A percentile compares a stretch with the other conserved stretches of the same genome.
Conservation (phyloP, 495 filamentous ascomycete species). For the Penicillium subrubescens region DNA sequence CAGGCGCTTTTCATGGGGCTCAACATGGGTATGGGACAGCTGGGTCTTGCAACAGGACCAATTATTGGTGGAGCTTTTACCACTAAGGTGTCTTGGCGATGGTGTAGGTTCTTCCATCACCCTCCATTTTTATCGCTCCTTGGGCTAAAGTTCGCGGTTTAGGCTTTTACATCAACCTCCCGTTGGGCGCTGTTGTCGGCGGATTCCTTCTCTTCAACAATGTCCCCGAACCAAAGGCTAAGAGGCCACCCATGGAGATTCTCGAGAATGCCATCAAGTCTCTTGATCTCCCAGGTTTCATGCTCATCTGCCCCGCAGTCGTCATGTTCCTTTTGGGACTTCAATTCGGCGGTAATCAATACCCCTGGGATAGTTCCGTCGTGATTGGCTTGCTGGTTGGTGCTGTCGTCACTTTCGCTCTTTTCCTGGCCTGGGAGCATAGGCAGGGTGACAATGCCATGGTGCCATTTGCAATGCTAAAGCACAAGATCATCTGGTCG, state of each 20-base stretch:
- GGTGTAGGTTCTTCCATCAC: slow-evolving; percentile 25
- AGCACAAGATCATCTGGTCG: slow-evolving; percentile 56
- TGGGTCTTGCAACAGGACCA: slow-evolving; percentile 32
- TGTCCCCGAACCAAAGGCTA: slow-evolving; percentile 10
- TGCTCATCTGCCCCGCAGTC: slow-evolving; percentile 36
- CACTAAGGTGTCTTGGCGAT: slow-evolving; percentile 34
- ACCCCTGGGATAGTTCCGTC: slow-evolving; percentile 56
- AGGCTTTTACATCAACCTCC: slow-evolving; percentile 21
- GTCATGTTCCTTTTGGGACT: slow-evolving; percentile 68
- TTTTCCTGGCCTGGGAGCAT: slow-evolving; percentile 63
- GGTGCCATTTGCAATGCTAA: slow-evolving; percentile 65
- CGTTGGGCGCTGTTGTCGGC: slow-evolving; percentile 25
- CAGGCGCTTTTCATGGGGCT: slow-evolving; percentile 27
- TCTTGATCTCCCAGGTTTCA: slow-evolving; percentile 22
- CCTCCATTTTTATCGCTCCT: not conserved
- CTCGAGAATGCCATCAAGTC: slow-evolving; percentile 12
- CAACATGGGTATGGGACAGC: slow-evolving; percentile 25
- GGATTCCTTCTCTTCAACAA: slow-evolving; percentile 24
- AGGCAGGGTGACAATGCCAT: slow-evolving; percentile 67
- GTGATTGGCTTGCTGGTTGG: slow-evolving; percentile 66
- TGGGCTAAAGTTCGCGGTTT: slow-evolving; percentile 9
- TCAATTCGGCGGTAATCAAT: slow-evolving; percentile 70
- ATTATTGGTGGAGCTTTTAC: slow-evolving; percentile 37
- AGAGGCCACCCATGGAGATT: slow-evolving; percentile 4
- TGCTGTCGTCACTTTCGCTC: slow-evolving; percentile 54